Evolutionary conservation across 306 rosid genomes (phyloP), one percentile per base, ranked within the genome.

Genomic region (Dalbergia cultrata): DNA sequence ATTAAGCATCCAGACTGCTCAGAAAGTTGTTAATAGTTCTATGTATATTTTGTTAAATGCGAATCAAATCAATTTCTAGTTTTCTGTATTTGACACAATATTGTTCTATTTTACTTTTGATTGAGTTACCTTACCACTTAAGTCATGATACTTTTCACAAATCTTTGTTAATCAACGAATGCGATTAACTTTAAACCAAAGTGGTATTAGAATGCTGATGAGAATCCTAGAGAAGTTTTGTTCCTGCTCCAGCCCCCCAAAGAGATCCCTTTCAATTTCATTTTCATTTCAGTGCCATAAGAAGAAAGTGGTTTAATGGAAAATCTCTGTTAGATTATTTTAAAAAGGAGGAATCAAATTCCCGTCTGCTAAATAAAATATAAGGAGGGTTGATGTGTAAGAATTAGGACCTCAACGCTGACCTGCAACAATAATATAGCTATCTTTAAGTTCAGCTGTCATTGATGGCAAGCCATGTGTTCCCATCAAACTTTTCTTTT

Each of bases 281-380:
- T 18, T 62, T 70, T 68, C 22, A 56, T 57, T 79, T 45, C 35
- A 62, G 66, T 70, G 80, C 80, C 78, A 33, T 44, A 67, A 73
- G 56, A 82, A 70, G 65, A 54, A 56, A 57, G 59, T 37, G 33
- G 34, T 60, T 33, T 47, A 26, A 67, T 52, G 59, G 76, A 80
- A 79, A 80, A 4, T 80, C 39, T 81, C 3, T 1, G 21, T 67
- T 54, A 77, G 75, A 75, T 79, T 5, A 65, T 70, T 37, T 37
- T 13, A 17, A 43, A 57, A 81, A 74, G 73, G 79, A 75, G 80
- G 87, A 82, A 86, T 82, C 78, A 65, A 81, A 85, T 86, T 88
- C 87, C 39, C 76, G 67, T 44, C 4, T 75, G 65, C 61, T 53
- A 74, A 80, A 70, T 17, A 49, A 72, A 67, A 75, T 58, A 49